Conservation (phyloP, 1,284 basidiomycete genomes). For the Trametes versicolor region DNA sequence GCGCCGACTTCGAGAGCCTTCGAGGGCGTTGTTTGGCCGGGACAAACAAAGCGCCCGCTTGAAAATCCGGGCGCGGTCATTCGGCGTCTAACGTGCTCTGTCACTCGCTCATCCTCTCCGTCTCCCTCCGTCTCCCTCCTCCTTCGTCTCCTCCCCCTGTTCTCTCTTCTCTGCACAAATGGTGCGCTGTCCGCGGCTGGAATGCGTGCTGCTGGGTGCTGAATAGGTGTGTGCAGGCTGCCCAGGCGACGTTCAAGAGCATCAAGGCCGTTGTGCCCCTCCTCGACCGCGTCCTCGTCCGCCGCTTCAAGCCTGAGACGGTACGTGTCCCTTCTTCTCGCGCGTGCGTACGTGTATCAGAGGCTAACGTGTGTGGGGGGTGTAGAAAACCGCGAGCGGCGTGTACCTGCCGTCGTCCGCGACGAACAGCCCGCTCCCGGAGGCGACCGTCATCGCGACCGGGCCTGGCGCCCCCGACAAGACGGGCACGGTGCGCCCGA, state of each 20-base stretch:
- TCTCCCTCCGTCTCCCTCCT: conserved; percentile 9
- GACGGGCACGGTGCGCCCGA: conserved; percentile 84
- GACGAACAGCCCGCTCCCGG: conserved; percentile 87
- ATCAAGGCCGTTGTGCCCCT: conserved; percentile 94
- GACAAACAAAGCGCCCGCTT: conserved; percentile 40
- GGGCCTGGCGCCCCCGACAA: conserved; percentile 94
- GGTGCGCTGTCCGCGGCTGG: conserved; percentile 24
- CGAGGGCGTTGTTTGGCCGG: conserved; percentile 41
- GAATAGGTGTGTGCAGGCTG: conserved; percentile 55
- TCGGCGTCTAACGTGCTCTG: conserved; percentile 18
- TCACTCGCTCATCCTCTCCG: conserved; percentile 19
- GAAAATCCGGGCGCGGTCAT: conserved; percentile 34
- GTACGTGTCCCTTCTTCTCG: conserved; percentile 54
- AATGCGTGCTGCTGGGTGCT: not conserved
- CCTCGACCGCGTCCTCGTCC: conserved; percentile 96
- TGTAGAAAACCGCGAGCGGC: conserved; percentile 92
- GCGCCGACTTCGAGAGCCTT: conserved; percentile 37
- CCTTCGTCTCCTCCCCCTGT: conserved; percentile 11
- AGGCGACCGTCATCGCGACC: conserved; percentile 96
- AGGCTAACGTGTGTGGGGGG: conserved; percentile 5
- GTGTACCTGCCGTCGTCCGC: conserved; percentile 94
- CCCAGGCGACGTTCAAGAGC: conserved; percentile 90
- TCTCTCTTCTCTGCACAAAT: conserved; percentile 25
- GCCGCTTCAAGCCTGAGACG: conserved; percentile 95
- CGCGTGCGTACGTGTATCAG: not conserved